These are phyloP conservation scores for Blastocystis sp. DNA, from an alignment of 352 stramenopile species.

Conservation along the genomic window DNA sequence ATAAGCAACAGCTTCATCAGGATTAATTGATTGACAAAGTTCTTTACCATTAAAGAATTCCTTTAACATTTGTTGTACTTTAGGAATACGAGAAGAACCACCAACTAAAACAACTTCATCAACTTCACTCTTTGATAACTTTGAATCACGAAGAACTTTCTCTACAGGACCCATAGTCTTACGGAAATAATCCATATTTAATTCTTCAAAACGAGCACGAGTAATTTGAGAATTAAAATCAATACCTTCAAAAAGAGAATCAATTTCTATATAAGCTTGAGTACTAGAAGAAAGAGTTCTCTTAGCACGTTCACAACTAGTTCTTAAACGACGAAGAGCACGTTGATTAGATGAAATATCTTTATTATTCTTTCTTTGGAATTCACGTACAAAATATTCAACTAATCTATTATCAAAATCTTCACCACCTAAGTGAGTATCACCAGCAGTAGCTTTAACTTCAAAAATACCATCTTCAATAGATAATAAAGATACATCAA, in stretches of 20 bases:
- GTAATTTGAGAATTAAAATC: constrained; percentile 89
- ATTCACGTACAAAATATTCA: constrained; percentile 79
- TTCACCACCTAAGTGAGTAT: constrained; percentile 78
- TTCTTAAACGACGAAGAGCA: constrained; percentile 71
- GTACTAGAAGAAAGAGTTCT: constrained; percentile 76
- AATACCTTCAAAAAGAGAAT: constrained; percentile 83
- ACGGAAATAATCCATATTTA: constrained; percentile 68
- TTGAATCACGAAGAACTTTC: constrained; percentile 79
- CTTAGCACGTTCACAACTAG: constrained; percentile 84
- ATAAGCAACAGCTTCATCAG: constrained; percentile 92
- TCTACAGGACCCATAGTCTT: constrained; percentile 82
- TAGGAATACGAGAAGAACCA: constrained; percentile 85
- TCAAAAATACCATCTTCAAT: constrained; percentile 79
- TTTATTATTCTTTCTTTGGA: constrained; percentile 71
- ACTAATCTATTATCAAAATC: constrained; percentile 81
- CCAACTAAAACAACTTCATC: constrained; percentile 94
- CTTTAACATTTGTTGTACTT: constrained; percentile 81
- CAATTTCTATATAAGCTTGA: constrained; percentile 83
- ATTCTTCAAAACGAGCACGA: constrained; percentile 78
- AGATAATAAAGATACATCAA: constrained; percentile 73
- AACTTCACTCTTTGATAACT: constrained; percentile 81
- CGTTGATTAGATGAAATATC: constrained; percentile 73
- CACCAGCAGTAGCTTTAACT: constrained; percentile 75
- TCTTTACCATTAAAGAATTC: constrained; percentile 70
- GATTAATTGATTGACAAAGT: constrained; percentile 56